phyloP scores from a whole-genome alignment of 2,329 filamentous ascomycete species.

The Talaromyces funiculosus region DNA sequence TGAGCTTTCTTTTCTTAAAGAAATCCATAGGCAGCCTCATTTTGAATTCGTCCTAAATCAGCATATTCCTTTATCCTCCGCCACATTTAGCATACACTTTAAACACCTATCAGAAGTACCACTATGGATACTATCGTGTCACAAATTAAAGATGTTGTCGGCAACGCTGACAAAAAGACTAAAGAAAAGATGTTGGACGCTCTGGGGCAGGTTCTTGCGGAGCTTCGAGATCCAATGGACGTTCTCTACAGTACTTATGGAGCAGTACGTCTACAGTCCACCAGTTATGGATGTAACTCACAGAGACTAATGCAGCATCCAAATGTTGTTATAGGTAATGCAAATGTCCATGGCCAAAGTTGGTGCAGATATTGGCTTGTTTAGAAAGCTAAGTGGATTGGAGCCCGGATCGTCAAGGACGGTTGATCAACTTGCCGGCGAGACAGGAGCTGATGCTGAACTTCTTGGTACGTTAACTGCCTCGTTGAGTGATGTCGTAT shows the following conservation, averaged over 20 bases:
- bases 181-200: neutral
- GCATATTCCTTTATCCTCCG: neutral
- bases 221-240: conserved; percentile 7
- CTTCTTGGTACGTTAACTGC: conserved; percentile 1
- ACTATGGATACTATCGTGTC: conserved; percentile 2
- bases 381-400: conserved; percentile 12
- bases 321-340: conserved; percentile 14
- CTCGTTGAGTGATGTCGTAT: neutral
- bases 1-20: neutral
- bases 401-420: conserved; percentile 12
- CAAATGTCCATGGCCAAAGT: conserved; percentile 16
- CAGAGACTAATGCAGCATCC: neutral
- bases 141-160: conserved; percentile 2
- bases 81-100: neutral
- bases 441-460: conserved; percentile 15
- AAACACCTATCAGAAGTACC: neutral
- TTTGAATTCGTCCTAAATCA: neutral
- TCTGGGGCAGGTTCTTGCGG: neutral
- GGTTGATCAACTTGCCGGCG: conserved; percentile 14
- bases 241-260: neutral
- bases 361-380: conserved; percentile 20
- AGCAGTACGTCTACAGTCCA: neutral
- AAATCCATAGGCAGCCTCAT: neutral
- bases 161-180: neutral
- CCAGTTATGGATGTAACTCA: neutral